These are phyloP conservation scores for Fusarium poae DNA, from an alignment of 2,329 filamentous ascomycete genomes.

Conservation along the genomic window DNA sequence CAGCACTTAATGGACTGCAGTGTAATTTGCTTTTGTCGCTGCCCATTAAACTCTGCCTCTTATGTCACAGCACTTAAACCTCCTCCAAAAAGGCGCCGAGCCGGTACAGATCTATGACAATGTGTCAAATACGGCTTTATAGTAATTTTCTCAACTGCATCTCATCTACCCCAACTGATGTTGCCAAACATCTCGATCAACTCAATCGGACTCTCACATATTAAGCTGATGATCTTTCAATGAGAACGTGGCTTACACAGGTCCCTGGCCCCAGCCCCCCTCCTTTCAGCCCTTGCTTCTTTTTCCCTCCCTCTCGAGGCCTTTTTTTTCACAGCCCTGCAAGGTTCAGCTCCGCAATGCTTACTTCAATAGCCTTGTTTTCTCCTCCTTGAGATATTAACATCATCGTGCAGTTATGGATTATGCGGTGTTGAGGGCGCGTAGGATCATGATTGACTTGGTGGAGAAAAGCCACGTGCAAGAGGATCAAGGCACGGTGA, in stretches of 20 bases:
- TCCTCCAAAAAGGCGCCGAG: neutral
- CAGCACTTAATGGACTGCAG: conserved; percentile 1
- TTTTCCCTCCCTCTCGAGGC: conserved; percentile 3
- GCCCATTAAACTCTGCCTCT: conserved; percentile 11
- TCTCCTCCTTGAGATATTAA: neutral
- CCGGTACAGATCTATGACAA: conserved; percentile 25
- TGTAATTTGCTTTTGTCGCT: conserved; percentile 8
- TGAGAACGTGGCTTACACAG: conserved; percentile 21
- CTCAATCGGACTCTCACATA: conserved; percentile 1
- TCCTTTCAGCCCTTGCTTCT: conserved; percentile 20
- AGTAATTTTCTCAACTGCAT: conserved; percentile 33
- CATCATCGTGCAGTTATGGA: neutral
- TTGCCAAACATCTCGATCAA: conserved; percentile 5
- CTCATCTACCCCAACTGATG: conserved; percentile 14
- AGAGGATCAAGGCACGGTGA: conserved; percentile 29
- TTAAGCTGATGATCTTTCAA: neutral
- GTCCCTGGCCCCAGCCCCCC: conserved; percentile 17
- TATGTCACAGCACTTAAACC: conserved; percentile 24
- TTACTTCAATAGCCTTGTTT: conserved; percentile 8
- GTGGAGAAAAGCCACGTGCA: conserved; percentile 31
- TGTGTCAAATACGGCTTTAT: neutral
- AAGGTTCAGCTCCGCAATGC: conserved; percentile 11
- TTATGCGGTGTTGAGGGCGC: conserved; percentile 9
- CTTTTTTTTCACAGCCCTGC: conserved; percentile 25
- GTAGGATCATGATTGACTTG: conserved; percentile 3